Evolutionary conservation across 2,329 filamentous ascomycete genomes (phyloP).

Genomic region (Colletotrichum sp.): DNA sequence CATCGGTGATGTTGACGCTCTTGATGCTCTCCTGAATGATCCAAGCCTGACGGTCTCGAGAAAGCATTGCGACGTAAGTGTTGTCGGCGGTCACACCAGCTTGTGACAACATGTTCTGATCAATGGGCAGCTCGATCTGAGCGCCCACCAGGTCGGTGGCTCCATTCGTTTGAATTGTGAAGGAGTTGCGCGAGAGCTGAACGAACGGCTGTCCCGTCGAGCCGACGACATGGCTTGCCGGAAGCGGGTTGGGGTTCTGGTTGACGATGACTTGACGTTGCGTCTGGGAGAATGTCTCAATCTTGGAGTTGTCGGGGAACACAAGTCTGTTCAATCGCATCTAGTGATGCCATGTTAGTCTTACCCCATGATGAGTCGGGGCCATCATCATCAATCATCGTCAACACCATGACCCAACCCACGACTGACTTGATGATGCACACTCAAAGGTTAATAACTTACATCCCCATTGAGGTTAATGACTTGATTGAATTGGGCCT

Average conservation of each 20-base stretch:
- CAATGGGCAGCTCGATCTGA: constrained; percentile 25
- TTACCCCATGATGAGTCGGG: not conserved
- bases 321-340: constrained; percentile 24
- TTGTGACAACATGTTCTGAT: constrained; percentile 20
- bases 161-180: constrained; percentile 25
- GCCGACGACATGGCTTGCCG: constrained; percentile 25
- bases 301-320: constrained; percentile 25
- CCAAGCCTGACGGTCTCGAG: constrained; percentile 24
- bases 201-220: constrained; percentile 26
- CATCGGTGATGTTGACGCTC: constrained; percentile 26
- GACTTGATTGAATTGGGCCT: constrained; percentile 25
- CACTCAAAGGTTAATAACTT: not conserved
- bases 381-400: not conserved
- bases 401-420: not conserved
- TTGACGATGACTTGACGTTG: constrained; percentile 26
- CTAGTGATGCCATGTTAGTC: not conserved
- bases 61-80: constrained; percentile 25
- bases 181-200: constrained; percentile 24
- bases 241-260: constrained; percentile 24
- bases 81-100: constrained; percentile 24
- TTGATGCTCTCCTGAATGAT: constrained; percentile 24
- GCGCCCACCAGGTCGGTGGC: constrained; percentile 25
- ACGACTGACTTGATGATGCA: not conserved
- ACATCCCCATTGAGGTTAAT: constrained; percentile 26
- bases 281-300: constrained; percentile 26